Conservation (phyloP, 352 stramenopile species). For the Phytophthora macrochlamydospora region DNA sequence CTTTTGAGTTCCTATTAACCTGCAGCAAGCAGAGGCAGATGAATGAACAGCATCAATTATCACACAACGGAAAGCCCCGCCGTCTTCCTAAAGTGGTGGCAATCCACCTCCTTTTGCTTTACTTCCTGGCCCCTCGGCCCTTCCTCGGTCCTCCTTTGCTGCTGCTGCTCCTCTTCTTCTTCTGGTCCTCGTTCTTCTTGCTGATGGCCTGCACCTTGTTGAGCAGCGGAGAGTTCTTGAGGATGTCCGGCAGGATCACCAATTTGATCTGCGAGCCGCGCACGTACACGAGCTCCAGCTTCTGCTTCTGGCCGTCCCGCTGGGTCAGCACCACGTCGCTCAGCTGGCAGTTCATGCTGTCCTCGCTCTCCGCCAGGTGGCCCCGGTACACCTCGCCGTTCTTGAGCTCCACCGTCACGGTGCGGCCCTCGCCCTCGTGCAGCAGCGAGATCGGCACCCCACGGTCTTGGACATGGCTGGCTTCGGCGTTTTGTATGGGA, state of each 20-base stretch:
- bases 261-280: conserved; percentile 97
- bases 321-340: conserved; percentile 91
- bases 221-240: conserved; percentile 97
- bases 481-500: too few species aligned
- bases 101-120: neutral
- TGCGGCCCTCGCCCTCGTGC: conserved; percentile 87
- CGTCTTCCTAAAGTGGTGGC: conserved; percentile 17
- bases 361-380: conserved; percentile 82
- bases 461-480: conserved; percentile 69
- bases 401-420: conserved; percentile 89
- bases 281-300: conserved; percentile 94
- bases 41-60: neutral
- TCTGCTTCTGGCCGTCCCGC: conserved; percentile 80
- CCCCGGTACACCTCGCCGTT: conserved; percentile 90
- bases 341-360: conserved; percentile 98
- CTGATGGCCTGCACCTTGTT: conserved; percentile 94
- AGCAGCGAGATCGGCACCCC: conserved; percentile 85
- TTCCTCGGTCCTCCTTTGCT: conserved; percentile 27
- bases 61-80: conserved; percentile 15
- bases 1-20: neutral
- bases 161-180: conserved; percentile 46
- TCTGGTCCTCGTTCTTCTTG: conserved; percentile 67
- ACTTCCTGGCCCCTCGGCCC: conserved; percentile 38
- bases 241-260: conserved; percentile 95
- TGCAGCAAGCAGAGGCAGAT: neutral